Conservation (phyloP, 306 rosid species). For the Luffa acutangula region DNA sequence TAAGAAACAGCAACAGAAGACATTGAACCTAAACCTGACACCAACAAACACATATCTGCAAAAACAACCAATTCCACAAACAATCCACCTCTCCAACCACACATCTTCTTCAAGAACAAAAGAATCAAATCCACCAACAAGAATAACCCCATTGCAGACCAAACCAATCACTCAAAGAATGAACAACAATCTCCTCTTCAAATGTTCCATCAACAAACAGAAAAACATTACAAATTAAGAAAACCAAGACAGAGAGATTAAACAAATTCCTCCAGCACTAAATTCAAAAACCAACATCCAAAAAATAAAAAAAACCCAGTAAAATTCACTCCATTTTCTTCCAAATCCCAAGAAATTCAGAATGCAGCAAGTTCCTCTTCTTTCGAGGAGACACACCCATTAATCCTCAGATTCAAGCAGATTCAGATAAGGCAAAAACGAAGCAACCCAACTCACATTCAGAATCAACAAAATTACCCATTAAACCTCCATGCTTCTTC, state of each 20-base stretch:
- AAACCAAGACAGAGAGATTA: neutral
- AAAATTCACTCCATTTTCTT: neutral
- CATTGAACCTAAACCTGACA: slow-evolving; percentile 82
- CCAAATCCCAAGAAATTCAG: slow-evolving; percentile 4
- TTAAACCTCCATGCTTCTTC: neutral
- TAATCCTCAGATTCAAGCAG: slow-evolving; percentile 11
- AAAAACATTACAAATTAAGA: neutral
- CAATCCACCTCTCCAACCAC: slow-evolving; percentile 22
- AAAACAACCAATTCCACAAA: slow-evolving; percentile 28
- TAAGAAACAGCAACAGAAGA: slow-evolving; percentile 76
- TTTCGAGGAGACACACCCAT: slow-evolving; percentile 16
- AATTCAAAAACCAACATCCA: neutral
- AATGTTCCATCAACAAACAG: neutral
- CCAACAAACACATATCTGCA: slow-evolving; percentile 31
- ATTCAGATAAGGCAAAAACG: neutral
- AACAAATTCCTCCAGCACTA: neutral
- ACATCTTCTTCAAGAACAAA: slow-evolving; percentile 29
- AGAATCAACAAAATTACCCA: slow-evolving; percentile 1
- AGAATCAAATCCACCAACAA: slow-evolving; percentile 16
- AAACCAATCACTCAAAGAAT: slow-evolving; percentile 6
- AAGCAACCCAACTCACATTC: slow-evolving; percentile 14
- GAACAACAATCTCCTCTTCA: neutral
- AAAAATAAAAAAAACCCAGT: neutral
- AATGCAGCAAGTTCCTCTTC: slow-evolving; percentile 3
- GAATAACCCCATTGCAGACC: slow-evolving; percentile 25